Base-by-base conservation (phyloP, 352 stramenopile genomes). In the Pythium aristosporum region DNA sequence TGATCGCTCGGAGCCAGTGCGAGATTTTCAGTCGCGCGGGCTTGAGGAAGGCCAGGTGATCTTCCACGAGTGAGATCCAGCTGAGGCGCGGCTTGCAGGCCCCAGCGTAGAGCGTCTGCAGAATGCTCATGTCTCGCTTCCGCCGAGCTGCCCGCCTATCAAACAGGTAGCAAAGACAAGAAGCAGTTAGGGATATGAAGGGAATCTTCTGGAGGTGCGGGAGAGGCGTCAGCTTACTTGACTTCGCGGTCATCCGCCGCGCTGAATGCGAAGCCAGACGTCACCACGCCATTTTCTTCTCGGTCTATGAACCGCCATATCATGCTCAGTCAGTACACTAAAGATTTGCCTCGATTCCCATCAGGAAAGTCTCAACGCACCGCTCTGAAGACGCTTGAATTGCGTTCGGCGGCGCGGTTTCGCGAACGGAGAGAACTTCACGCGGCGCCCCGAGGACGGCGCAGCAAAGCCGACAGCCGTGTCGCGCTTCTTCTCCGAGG, bases 381-480 rank as follows among this genome's bases (percentile, higher is more conserved):
- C 51, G 9, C 52, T 51, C 36, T 59, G 41, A 9, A 71, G 46
- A 10, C 55, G 57, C 48, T 63, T 66, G 9, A 47, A 53, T 25
- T 52, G 51, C 9, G 57, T 32, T 37, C 53, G 46, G 49, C 63
- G 62, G 15, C 74, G 67, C 62, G 72, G 64, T 61, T 87, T 87
- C 7, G 82, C 77, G 57, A 93, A 93, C 39, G 80, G 84, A 20
- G 84, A 93, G 65, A 93, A 93, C 30, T 75, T 89, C 50, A 93
- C 84, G 44, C 73, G 80, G 28, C 84, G 78, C 39, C 63, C 68
- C 0, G 59, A 65, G 16, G 74, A 58, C 65, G 50, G 32, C 3
- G 71, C 62, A n/a, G 66, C 42, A n/a, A 85, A 68, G 44, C 72
- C 66, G n/a, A 30, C 44, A 15, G 42, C 43, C 1, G 44, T 60